A percentile compares a stretch with the other conserved stretches of the same genome.
These are phyloP conservation scores for Candida michaelii DNA, from an alignment of 805 yeast species.

Conservation along the genomic window DNA sequence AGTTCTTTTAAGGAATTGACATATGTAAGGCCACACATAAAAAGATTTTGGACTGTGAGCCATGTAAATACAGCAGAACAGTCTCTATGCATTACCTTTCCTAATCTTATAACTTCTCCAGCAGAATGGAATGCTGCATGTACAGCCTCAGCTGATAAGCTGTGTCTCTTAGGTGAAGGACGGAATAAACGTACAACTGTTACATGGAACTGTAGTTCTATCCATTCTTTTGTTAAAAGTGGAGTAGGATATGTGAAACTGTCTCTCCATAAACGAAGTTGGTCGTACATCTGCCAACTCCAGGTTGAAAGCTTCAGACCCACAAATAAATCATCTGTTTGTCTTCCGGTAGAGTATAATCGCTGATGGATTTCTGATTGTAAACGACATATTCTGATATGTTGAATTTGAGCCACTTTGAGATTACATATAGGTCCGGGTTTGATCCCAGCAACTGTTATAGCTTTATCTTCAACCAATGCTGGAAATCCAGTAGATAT, in stretches of 20 bases:
- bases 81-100: constrained; percentile 15
- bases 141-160: constrained; percentile 12
- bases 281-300: constrained; percentile 18
- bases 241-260: constrained; percentile 12
- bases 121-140: constrained; percentile 17
- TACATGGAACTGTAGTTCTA: constrained; percentile 15
- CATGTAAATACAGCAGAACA: constrained; percentile 16
- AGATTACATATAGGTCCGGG: constrained; percentile 13
- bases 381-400: constrained; percentile 11
- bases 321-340: neutral
- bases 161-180: constrained; percentile 15
- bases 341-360: constrained; percentile 10
- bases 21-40: constrained; percentile 17
- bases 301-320: constrained; percentile 9
- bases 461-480: constrained; percentile 13
- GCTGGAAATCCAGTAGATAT: constrained; percentile 13
- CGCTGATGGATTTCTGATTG: constrained; percentile 15
- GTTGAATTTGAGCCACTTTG: constrained; percentile 15
- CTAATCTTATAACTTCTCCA: constrained; percentile 16
- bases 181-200: constrained; percentile 15
- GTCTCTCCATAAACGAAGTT: constrained; percentile 13
- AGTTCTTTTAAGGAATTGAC: constrained; percentile 16
- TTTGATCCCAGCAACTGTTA: constrained; percentile 12
- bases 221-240: constrained; percentile 15
- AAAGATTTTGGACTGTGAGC: constrained; percentile 16